phyloP scores from a whole-genome alignment of 139 green algal species.

The Chlorella vulgaris region DNA sequence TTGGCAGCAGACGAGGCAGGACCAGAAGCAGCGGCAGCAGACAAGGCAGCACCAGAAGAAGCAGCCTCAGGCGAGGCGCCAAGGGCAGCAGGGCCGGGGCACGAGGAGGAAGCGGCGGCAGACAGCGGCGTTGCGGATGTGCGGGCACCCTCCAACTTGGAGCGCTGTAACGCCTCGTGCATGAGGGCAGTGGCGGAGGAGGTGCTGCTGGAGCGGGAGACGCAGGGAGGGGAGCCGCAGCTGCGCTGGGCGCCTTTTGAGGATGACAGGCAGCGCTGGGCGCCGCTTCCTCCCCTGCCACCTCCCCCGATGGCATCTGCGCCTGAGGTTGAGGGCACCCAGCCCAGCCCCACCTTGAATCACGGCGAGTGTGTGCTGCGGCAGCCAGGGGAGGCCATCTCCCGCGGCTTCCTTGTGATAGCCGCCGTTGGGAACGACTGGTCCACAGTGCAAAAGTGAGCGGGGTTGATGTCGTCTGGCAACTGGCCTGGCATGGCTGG shows the following conservation, averaged over 20 bases:
- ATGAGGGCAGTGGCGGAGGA: neutral
- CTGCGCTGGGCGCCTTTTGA: conserved; percentile 4
- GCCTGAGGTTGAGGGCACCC: too few species aligned
- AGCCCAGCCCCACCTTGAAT: too few species aligned
- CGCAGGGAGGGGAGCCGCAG: neutral
- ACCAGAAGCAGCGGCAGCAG: neutral
- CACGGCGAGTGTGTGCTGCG: conserved; percentile 11
- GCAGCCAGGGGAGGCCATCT: conserved; percentile 8
- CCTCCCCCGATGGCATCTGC: neutral
- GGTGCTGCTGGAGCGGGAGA: neutral
- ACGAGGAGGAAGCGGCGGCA: neutral
- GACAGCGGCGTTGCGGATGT: neutral
- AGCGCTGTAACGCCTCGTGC: neutral
- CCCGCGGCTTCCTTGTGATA: neutral
- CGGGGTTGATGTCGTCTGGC: neutral
- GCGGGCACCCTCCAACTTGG: too few species aligned
- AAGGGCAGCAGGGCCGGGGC: neutral
- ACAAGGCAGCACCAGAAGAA: neutral
- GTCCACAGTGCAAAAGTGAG: neutral
- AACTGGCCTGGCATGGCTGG: neutral
- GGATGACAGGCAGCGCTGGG: conserved; percentile 8
- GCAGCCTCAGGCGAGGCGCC: neutral
- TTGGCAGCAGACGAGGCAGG: neutral
- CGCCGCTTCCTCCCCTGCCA: neutral
- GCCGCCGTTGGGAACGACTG: conserved; percentile 10